A percentile compares a stretch with the other conserved stretches of the same genome.
Evolutionary conservation across 306 rosid genomes (phyloP).

Genomic region (Corylus avellana): DNA sequence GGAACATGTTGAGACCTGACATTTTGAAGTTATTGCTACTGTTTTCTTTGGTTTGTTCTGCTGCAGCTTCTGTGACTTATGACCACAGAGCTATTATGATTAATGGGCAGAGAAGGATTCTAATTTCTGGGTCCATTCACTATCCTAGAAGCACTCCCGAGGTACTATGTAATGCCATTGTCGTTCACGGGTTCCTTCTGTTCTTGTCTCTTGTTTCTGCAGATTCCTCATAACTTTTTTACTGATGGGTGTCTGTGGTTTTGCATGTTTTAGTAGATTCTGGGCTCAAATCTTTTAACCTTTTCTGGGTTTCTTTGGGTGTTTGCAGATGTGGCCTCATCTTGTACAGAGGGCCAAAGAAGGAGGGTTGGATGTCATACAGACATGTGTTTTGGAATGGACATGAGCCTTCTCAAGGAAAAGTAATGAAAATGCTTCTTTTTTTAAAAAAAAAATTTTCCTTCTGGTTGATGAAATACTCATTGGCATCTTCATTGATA

Average conservation of each 20-base stretch:
- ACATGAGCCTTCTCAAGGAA: conserved; percentile 87
- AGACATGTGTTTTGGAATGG: conserved; percentile 98
- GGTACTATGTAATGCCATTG: conserved; percentile 47
- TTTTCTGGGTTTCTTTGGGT: conserved; percentile 7
- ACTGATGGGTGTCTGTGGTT: not conserved
- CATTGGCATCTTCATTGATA: not conserved
- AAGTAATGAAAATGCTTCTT: conserved; percentile 44
- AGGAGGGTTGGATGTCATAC: conserved; percentile 91
- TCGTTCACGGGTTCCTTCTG: conserved; percentile 19
- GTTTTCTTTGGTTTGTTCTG: conserved; percentile 33
- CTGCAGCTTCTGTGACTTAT: conserved; percentile 19
- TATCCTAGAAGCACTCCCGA: conserved; percentile 97
- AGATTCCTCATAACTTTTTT: not conserved
- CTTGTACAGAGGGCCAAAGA: conserved; percentile 92
- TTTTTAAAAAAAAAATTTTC: not conserved
- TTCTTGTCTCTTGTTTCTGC: not conserved
- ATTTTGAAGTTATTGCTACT: conserved; percentile 22
- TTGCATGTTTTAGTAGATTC: not conserved
- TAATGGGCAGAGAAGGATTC: conserved; percentile 11
- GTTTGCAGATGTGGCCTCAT: conserved; percentile 85
- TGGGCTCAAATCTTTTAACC: not conserved
- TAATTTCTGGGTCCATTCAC: conserved; percentile 84
- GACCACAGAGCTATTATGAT: conserved; percentile 12
- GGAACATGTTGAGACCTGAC: conserved; percentile 17
- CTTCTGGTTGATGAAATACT: conserved; percentile 5